phyloP scores from a whole-genome alignment of 2,329 filamentous ascomycete species.

The Biscogniauxia marginata region DNA sequence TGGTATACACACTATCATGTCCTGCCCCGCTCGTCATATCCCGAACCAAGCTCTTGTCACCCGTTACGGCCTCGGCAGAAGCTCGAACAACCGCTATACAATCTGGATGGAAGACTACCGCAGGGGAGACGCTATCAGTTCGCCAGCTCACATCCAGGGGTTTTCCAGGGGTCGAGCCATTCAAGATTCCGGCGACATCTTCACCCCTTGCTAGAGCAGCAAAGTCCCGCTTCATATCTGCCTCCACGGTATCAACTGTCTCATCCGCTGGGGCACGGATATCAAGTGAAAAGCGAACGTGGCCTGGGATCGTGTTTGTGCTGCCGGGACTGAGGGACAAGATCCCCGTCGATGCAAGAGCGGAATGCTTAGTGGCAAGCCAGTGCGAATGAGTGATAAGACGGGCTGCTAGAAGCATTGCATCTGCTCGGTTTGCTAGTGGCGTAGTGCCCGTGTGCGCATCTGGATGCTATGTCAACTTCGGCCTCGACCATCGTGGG shows the following conservation, averaged over 20 bases:
- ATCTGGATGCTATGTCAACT: too few species aligned
- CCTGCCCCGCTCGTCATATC: neutral
- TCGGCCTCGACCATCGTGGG: too few species aligned
- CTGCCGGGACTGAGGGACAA: constrained; percentile 64
- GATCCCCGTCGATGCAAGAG: constrained; percentile 69
- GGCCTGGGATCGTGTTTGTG: constrained; percentile 71
- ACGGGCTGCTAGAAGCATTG: constrained; percentile 64
- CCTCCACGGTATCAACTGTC: constrained; percentile 57
- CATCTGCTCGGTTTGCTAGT: constrained; percentile 64
- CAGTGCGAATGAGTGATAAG: constrained; percentile 67
- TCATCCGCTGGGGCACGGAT: constrained; percentile 57
- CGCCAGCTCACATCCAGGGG: constrained; percentile 43
- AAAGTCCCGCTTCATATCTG: constrained; percentile 57
- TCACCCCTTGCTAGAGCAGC: constrained; percentile 56
- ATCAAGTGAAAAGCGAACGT: constrained; percentile 67
- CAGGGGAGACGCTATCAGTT: constrained; percentile 61
- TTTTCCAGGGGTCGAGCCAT: constrained; percentile 20
- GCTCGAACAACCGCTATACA: constrained; percentile 65
- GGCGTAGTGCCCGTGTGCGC: constrained; percentile 75
- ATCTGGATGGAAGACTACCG: constrained; percentile 63
- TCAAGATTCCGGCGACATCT: constrained; percentile 46
- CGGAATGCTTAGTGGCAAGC: constrained; percentile 57
- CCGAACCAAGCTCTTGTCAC: constrained; percentile 41
- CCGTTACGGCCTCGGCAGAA: constrained; percentile 57
- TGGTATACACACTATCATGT: constrained; percentile 39